Base-by-base conservation (phyloP, 2,329 filamentous ascomycete genomes). In the Aureobasidium sp. region DNA sequence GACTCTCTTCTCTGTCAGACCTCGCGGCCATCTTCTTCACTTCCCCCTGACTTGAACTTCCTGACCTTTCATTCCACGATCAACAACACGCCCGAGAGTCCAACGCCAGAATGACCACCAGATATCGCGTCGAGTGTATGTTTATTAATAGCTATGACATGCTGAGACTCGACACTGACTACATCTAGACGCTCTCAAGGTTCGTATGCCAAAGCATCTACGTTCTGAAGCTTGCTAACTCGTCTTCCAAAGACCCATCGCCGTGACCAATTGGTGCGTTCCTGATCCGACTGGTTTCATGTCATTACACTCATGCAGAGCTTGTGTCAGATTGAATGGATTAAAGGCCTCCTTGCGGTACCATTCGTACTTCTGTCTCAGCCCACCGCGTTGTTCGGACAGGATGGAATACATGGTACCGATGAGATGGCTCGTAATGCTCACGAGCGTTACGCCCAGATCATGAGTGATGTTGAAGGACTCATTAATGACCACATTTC, bases 281-380 rank as follows among this genome's bases (percentile, higher is more conserved):
- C 13, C 23, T 41, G 23, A 1, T 26, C 23, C 17, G 23, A 41
- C 17, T 20, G 13, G 69, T 36, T 41, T 20, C 17, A 12, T 23
- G 64, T 32, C 26, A 20, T 29, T 10, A 5, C 26, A 7, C 15
- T 23, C 26, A 20, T 29, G 32, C 39, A 17, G 36, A 57, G 1
- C n/a, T 7, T 17, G 12, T 15, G 6, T 12, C 52, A 69, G 66
- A 71, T 71, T 66, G 73, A 74, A 69, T 97, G 93, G 93, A 90
- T 97, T 80, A 97, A 99, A 70, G 73, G 73, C 17, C 83, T 97
- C 4, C 80, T 97, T 13, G 94, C 94, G 1, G 93, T 97, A 0
- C 94, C 94, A 0, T 99, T 99, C 72, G 93, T 99, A 42, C 84
- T 99, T 60, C 91, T 96, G 74, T 97, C 93, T 1, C 92, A 97